A percentile compares a stretch with the other conserved stretches of the same genome.
Conservation (phyloP, 139 green algal species). For the Ettlia oleoabundans region DNA sequence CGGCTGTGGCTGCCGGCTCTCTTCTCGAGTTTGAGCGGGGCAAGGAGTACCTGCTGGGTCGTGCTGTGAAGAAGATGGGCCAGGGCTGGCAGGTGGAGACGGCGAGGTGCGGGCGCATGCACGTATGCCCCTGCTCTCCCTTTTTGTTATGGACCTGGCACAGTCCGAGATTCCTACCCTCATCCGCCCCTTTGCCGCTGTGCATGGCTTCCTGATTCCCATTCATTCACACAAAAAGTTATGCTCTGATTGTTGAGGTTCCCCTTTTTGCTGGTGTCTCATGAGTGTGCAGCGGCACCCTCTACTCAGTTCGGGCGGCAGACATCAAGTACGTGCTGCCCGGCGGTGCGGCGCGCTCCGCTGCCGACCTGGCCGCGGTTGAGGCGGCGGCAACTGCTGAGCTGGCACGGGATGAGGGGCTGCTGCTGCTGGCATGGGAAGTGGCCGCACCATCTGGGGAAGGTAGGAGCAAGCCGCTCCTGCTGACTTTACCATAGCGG, state of each 20-base stretch:
- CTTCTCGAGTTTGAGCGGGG: constrained; percentile 31
- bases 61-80: background rate
- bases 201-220: too few relatives aligned
- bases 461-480: too few relatives aligned
- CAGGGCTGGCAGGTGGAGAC: constrained; percentile 29
- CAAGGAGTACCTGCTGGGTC: constrained; percentile 19
- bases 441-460: too few relatives aligned
- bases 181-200: too few relatives aligned
- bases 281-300: constrained; percentile 15
- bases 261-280: too few relatives aligned
- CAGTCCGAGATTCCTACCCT: too few relatives aligned
- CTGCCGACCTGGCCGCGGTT: background rate
- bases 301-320: background rate
- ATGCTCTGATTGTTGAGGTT: too few relatives aligned
- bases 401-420: background rate
- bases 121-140: too few relatives aligned
- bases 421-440: constrained; percentile 42
- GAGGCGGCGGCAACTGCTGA: background rate
- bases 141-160: too few relatives aligned
- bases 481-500: too few relatives aligned
- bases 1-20: background rate
- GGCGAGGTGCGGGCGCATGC: background rate
- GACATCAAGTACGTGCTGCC: constrained; percentile 36
- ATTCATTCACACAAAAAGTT: too few relatives aligned
- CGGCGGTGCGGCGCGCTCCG: background rate